phyloP scores from a whole-genome alignment of 805 yeast species.

The Brettanomyces nanus region DNA sequence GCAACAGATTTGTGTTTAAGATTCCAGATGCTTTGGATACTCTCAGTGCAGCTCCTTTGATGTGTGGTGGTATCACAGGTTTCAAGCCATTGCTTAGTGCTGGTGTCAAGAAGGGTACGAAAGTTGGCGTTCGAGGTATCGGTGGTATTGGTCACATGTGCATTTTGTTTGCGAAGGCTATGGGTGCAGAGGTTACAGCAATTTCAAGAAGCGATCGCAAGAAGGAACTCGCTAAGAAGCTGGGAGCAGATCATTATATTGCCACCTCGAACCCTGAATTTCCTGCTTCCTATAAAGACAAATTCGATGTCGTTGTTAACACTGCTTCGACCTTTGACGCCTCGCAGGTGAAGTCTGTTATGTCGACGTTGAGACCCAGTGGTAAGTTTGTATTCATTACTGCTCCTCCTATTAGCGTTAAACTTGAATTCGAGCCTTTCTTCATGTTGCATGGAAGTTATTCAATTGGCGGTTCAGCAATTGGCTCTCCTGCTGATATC shows the following conservation, averaged over 20 bases:
- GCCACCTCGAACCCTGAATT: conserved; percentile 46
- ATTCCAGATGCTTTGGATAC: conserved; percentile 38
- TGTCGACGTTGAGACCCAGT: conserved; percentile 20
- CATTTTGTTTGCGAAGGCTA: conserved; percentile 42
- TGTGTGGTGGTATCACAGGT: conserved; percentile 50
- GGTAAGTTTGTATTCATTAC: conserved; percentile 25
- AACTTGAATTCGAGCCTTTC: conserved; percentile 27
- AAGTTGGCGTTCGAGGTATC: conserved; percentile 39
- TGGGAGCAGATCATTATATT: conserved; percentile 45
- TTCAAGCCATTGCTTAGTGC: conserved; percentile 34
- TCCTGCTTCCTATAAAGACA: conserved; percentile 20
- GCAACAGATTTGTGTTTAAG: conserved; percentile 35
- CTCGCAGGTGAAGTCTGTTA: conserved; percentile 18
- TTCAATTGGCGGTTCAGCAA: conserved; percentile 24
- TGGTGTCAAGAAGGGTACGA: conserved; percentile 38
- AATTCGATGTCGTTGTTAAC: conserved; percentile 39
- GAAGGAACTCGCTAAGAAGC: conserved; percentile 36
- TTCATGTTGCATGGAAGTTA: conserved; percentile 26
- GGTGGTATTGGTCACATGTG: conserved; percentile 41
- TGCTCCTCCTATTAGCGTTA: conserved; percentile 30
- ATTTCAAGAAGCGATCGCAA: conserved; percentile 45
- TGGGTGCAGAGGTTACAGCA: conserved; percentile 52
- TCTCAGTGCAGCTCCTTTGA: conserved; percentile 41
- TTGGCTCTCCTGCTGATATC: conserved; percentile 41
- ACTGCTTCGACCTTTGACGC: conserved; percentile 38